Conservation (phyloP, 2,329 filamentous ascomycete genomes). For the Hirsutella minnesotensis region DNA sequence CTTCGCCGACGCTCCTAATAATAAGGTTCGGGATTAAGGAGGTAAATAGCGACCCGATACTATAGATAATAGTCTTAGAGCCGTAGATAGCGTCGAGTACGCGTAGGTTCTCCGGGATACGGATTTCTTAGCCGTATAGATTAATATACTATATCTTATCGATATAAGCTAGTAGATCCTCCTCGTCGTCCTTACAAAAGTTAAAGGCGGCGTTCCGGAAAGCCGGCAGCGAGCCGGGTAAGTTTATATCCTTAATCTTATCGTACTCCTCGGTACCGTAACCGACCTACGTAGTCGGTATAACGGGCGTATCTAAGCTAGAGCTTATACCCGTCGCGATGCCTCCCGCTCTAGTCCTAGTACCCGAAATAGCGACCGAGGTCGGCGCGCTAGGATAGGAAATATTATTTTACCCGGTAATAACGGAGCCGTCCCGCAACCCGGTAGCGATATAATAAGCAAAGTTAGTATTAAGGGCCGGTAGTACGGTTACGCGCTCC, state of each 20-base stretch:
- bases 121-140: conserved; percentile 93
- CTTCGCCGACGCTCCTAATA: conserved; percentile 58
- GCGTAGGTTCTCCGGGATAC: conserved; percentile 69
- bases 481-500: conserved; percentile 64
- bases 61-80: conserved; percentile 68
- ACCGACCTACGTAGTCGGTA: background rate
- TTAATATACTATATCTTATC: conserved; percentile 93
- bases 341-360: conserved; percentile 11
- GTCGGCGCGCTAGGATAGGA: conserved; percentile 68
- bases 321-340: conserved; percentile 13
- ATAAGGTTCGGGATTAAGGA: conserved; percentile 76
- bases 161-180: conserved; percentile 68
- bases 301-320: conserved; percentile 18
- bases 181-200: conserved; percentile 66
- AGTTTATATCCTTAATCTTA: conserved; percentile 64
- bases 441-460: conserved; percentile 87
- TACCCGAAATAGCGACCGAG: conserved; percentile 19
- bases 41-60: conserved; percentile 89
- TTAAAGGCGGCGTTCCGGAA: conserved; percentile 70
- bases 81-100: conserved; percentile 56
- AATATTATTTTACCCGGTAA: conserved; percentile 88
- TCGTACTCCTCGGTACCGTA: conserved; percentile 46
- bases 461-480: conserved; percentile 90
- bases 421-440: conserved; percentile 61
- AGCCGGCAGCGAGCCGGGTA: conserved; percentile 69